Evolutionary conservation across 352 stramenopile species (phyloP).

Genomic region (Phytophthora pini): DNA sequence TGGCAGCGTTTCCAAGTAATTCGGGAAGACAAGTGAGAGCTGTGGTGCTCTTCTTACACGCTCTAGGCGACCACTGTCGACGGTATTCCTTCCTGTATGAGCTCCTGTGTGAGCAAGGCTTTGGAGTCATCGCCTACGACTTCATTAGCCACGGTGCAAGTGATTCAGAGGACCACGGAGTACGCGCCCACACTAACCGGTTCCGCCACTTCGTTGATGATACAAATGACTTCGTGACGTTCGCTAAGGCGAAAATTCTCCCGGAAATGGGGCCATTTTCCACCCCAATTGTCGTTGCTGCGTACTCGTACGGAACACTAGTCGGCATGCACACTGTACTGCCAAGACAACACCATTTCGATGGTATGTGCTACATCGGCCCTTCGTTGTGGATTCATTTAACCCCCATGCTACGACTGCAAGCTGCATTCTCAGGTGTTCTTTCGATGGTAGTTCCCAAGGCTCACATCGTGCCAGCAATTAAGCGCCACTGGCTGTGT

Average conservation of each 20-base stretch:
- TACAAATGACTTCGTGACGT: constrained; percentile 44
- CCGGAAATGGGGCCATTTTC: constrained; percentile 1
- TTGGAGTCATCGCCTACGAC: constrained; percentile 51
- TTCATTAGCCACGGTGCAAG: constrained; percentile 51
- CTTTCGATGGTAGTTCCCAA: constrained; percentile 44
- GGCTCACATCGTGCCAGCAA: constrained; percentile 40
- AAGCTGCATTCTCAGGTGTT: constrained; percentile 48
- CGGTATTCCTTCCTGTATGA: constrained; percentile 50
- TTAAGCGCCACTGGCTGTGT: constrained; percentile 45
- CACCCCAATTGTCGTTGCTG: constrained; percentile 56
- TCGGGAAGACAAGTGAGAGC: constrained; percentile 20
- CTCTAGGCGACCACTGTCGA: constrained; percentile 45
- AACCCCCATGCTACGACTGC: constrained; percentile 8
- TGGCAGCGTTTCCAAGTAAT: constrained; percentile 36
- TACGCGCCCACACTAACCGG: constrained; percentile 36
- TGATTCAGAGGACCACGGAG: constrained; percentile 31
- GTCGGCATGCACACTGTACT: constrained; percentile 58
- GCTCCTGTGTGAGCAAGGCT: constrained; percentile 41
- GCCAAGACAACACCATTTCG: constrained; percentile 48
- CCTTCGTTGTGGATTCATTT: too few relatives aligned
- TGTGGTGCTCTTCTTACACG: constrained; percentile 56
- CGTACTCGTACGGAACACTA: constrained; percentile 60
- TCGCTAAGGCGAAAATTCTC: constrained; percentile 39
- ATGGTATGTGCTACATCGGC: constrained; percentile 46
- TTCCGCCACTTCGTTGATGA: constrained; percentile 53